These are phyloP conservation scores for Nepenthes alata DNA, from an alignment of 179 eudicot genomes.

Conservation along the genomic window DNA sequence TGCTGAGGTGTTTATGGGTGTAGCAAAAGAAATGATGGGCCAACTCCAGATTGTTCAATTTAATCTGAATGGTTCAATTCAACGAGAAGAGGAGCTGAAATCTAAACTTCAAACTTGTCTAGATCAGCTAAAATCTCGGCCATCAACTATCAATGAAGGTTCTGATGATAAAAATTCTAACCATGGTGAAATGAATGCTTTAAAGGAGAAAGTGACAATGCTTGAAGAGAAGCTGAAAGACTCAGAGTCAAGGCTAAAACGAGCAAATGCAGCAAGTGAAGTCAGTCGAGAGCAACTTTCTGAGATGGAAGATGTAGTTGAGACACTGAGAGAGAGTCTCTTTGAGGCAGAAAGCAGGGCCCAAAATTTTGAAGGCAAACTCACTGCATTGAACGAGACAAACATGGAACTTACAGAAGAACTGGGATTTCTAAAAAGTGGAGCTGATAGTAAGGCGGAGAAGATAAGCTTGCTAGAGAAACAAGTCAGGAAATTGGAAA, in stretches of 20 bases:
- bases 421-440: conserved; percentile 57
- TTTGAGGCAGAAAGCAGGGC: conserved; percentile 47
- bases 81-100: conserved; percentile 44
- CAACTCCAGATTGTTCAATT: conserved; percentile 40
- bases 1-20: conserved; percentile 53
- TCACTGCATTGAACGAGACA: conserved; percentile 43
- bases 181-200: conserved; percentile 22
- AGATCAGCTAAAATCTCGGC: conserved; percentile 27
- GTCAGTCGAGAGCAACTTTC: conserved; percentile 33
- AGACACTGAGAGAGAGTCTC: conserved; percentile 39
- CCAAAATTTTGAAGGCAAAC: conserved; percentile 51
- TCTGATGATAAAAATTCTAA: conserved; percentile 11
- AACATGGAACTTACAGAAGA: conserved; percentile 72
- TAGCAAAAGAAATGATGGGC: conserved; percentile 50
- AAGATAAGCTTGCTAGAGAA: conserved; percentile 61
- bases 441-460: conserved; percentile 39
- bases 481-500: conserved; percentile 58
- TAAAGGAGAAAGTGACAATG: conserved; percentile 32
- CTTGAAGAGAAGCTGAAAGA: conserved; percentile 37
- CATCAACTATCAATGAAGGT: conserved; percentile 13
- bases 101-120: conserved; percentile 30
- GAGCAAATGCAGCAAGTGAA: conserved; percentile 28
- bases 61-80: conserved; percentile 33
- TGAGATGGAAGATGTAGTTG: conserved; percentile 34
- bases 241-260: conserved; percentile 27